Evolutionary conservation across 805 yeast species (phyloP), one percentile per base, ranked within the genome.

Genomic region (Schwanniomyces polymorphus): DNA sequence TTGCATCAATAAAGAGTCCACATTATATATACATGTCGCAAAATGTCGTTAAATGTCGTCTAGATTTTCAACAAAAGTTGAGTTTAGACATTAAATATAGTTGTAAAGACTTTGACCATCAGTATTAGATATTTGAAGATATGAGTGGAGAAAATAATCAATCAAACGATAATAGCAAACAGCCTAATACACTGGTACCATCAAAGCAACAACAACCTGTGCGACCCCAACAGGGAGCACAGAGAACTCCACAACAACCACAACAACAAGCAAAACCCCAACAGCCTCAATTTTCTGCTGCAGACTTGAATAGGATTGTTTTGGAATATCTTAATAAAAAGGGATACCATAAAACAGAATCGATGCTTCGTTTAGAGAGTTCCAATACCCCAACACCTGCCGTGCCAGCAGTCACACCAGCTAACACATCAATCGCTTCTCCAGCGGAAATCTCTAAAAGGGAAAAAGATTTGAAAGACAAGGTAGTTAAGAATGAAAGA

Each of bases 311-410:
- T 65, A 75, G 94, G 52, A 89, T 94, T 60, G 98, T 94, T 28
- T 75, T 94, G 58, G 99, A 94, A 58, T 94, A 92, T 58, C 76
- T 94, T 55, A 87, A 85, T 64, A 92, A 94, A 60, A 91, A 91
- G 64, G 99, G 99, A 2, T 94, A 90, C 61, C 91, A 88, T 56
- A 83, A 86, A 55, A 92, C 99, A 0, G 99, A 94, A 64, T 91
- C 97, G 2, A 88, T 91, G 85, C 76, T 94, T 42, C 80, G 99
- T 51, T 82, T 91, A 51, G 99, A 94, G 64, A 80, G 86, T 53
- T 77, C 89, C 0, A 83, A 86, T 49, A 77, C 78, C 6, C 78
- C 82, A 1, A 72, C 79, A 1, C 78, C 80, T 6, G 70, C 84
- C 10, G 69, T 68, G 1, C 74, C 82, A 1, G 72, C 81, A 12